Conservation (phyloP, 768 basidiomycete species). For the Termitomyces sp. region DNA sequence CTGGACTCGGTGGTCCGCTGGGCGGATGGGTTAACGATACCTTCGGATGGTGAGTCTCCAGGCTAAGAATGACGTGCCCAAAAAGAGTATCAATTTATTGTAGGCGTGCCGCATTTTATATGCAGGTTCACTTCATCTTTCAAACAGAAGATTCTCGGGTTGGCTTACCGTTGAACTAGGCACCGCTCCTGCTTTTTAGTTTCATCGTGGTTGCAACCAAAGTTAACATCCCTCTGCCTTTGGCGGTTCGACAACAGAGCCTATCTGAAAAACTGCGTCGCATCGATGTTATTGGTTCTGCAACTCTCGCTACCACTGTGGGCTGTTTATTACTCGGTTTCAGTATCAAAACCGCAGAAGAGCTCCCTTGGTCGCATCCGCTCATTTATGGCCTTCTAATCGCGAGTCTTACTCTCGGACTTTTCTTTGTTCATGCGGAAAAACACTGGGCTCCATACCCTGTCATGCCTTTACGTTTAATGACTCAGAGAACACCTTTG, state of each 20-base stretch:
- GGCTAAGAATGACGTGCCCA: constrained; percentile 1
- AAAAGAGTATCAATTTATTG: constrained; percentile 15
- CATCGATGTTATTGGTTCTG: constrained; percentile 82
- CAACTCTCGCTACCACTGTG: constrained; percentile 72
- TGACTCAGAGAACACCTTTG: constrained; percentile 76
- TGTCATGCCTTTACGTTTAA: constrained; percentile 83
- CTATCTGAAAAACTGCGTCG: constrained; percentile 66
- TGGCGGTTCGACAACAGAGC: constrained; percentile 58
- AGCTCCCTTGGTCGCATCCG: constrained; percentile 74
- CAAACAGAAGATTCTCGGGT: background rate
- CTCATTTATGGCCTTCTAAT: constrained; percentile 66
- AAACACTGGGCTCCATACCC: constrained; percentile 77
- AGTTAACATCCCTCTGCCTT: constrained; percentile 76
- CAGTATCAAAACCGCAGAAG: constrained; percentile 76
- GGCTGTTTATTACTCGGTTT: constrained; percentile 75
- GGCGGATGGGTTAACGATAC: constrained; percentile 85
- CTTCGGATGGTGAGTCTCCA: constrained; percentile 72
- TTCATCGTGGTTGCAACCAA: constrained; percentile 70
- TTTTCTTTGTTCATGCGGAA: constrained; percentile 77
- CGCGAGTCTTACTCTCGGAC: constrained; percentile 51
- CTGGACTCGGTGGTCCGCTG: constrained; percentile 75
- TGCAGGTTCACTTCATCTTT: constrained; percentile 57
- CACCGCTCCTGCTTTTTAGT: constrained; percentile 75
- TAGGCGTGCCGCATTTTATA: constrained; percentile 84
- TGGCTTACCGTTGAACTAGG: constrained; percentile 36